Base-by-base conservation (phyloP, 2,329 filamentous ascomycete genomes). In the Trichoderma semiorbis region DNA sequence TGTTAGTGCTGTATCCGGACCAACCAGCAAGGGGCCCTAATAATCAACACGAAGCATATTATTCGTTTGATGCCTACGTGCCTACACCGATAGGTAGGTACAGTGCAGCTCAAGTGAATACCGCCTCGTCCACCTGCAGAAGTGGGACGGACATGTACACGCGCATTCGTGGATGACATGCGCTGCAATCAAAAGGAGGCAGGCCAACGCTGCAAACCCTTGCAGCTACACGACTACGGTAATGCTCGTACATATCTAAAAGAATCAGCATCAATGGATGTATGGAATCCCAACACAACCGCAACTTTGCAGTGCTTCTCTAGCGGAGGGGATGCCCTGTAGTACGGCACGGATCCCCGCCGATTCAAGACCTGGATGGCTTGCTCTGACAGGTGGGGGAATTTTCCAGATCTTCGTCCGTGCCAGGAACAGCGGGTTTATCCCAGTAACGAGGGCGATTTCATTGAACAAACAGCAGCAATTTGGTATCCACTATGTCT, bases 61-160 rank as follows among this genome's bases (percentile, higher is more conserved):
- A 43, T 21, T 24, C 47, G 47, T 50, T 50, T 50, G 47, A 50
- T 21, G 47, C 47, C 47, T 50, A 58, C 28, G 11, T 32, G 18
- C 26, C 26, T 69, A 50, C 66, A 69, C 66, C 66, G 66, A 69
- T 61, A 53, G 50, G 26, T 43, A 30, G 64, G 26, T 43, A 30
- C 64, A 12, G 34, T 39, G 64, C 39, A 34, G 26, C 66, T 62
- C 26, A 10, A 26, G 57, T 50, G 57, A 69, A 69, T 62, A 62
- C 66, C 66, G 66, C 66, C 66, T 69, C 66, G 50, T n/a, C 36
- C 26, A 50, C 66, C 39, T 53, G 36, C 66, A 62, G 57, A 24
- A 69, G 66, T 61, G 66, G 57, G 39, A 61, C 66, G 53, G 39
- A 16, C 47, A 50, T 12, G 43, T 21, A 50, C 47, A 21, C 10